phyloP scores from a whole-genome alignment of 2,329 filamentous ascomycete species.

The Botryotinia calthae region DNA sequence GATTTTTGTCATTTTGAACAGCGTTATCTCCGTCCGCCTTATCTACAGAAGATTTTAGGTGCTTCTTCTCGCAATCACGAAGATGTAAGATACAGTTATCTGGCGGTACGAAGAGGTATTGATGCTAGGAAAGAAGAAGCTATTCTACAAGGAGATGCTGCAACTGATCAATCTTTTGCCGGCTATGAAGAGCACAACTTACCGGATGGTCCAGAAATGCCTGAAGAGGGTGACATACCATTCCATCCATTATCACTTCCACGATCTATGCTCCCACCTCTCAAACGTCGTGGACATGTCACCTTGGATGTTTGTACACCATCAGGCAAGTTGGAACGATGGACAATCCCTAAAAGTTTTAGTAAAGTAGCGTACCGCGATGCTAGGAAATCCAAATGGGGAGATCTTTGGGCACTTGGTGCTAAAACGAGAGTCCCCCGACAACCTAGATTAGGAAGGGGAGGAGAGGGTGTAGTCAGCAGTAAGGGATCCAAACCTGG shows the following conservation, averaged over 20 bases:
- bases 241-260: slow-evolving; percentile 68
- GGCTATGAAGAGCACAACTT: slow-evolving; percentile 61
- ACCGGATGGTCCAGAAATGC: slow-evolving; percentile 24
- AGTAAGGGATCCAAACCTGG: slow-evolving; percentile 41
- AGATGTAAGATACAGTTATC: slow-evolving; percentile 85
- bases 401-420: slow-evolving; percentile 91
- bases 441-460: slow-evolving; percentile 57
- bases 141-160: slow-evolving; percentile 52
- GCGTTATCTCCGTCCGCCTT: slow-evolving; percentile 79
- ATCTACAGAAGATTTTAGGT: slow-evolving; percentile 73
- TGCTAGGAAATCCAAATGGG: slow-evolving; percentile 86
- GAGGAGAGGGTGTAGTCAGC: slow-evolving; percentile 25
- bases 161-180: slow-evolving; percentile 64
- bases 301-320: slow-evolving; percentile 90
- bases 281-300: slow-evolving; percentile 87
- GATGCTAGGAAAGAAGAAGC: slow-evolving; percentile 44
- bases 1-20: slow-evolving; percentile 92
- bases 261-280: slow-evolving; percentile 71
- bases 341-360: slow-evolving; percentile 84
- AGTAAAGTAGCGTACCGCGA: slow-evolving; percentile 84
- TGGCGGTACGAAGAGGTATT: slow-evolving; percentile 78
- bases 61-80: slow-evolving; percentile 75
- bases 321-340: slow-evolving; percentile 80
- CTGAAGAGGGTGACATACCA: slow-evolving; percentile 28
- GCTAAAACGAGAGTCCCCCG: slow-evolving; percentile 77